Conservation (phyloP, 345 rosid genomes). For the Brassica juncea region DNA sequence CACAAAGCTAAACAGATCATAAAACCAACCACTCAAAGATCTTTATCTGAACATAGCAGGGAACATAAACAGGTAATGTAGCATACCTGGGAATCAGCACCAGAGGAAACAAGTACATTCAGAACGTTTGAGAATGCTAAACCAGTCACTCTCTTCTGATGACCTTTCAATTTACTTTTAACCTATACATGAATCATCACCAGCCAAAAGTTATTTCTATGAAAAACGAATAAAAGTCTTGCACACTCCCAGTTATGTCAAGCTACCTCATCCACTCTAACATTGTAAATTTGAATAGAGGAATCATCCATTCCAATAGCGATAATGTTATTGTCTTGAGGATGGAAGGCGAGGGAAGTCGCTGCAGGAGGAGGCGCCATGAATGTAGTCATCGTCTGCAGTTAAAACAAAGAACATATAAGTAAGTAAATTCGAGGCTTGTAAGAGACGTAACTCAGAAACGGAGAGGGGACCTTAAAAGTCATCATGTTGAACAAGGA, state of each 20-base stretch:
- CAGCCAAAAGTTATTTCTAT: conserved; percentile 20
- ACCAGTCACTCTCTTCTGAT: conserved; percentile 75
- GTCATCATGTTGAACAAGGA: conserved; percentile 92
- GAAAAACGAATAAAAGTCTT: not conserved
- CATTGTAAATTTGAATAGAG: conserved; percentile 80
- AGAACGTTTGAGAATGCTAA: conserved; percentile 74
- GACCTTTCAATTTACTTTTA: conserved; percentile 76
- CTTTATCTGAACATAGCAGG: not conserved
- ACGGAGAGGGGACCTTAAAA: conserved; percentile 56
- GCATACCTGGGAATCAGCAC: conserved; percentile 87
- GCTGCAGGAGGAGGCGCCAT: conserved; percentile 89
- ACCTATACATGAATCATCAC: conserved; percentile 48
- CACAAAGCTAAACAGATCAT: conserved; percentile 53
- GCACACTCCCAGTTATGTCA: not conserved
- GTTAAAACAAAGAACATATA: conserved; percentile 6
- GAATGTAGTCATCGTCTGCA: conserved; percentile 68
- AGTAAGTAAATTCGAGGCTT: conserved; percentile 1
- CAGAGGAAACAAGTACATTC: conserved; percentile 74
- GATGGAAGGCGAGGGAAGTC: conserved; percentile 81
- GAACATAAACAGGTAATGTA: not conserved
- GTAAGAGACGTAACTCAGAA: not conserved
- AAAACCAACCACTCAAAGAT: conserved; percentile 7
- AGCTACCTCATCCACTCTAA: conserved; percentile 76
- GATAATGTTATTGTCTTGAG: conserved; percentile 79
- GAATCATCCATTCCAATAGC: conserved; percentile 94